Conservation (phyloP, 2,329 filamentous ascomycete species). For the Sporothrix sp. region DNA sequence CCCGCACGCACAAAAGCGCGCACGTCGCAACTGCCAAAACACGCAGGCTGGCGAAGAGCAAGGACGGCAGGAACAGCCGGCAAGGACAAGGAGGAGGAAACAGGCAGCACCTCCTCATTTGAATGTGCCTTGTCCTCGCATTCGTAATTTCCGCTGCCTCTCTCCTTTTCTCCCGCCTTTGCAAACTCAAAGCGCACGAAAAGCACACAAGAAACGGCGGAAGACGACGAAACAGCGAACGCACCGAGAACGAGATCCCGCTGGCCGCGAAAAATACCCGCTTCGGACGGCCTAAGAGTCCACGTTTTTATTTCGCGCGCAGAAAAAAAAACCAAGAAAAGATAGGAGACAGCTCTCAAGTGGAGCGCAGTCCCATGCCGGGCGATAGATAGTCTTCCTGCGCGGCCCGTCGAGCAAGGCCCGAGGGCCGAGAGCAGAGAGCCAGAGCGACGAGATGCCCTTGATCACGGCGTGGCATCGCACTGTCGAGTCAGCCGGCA, state of each 20-base stretch:
- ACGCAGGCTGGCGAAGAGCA: neutral
- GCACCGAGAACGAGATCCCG: no score
- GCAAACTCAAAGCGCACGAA: neutral
- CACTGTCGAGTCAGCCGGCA: no score
- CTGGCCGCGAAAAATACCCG: no score
- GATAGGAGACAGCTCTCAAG: neutral
- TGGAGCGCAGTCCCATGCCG: conserved; percentile 3
- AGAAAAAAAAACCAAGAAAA: neutral
- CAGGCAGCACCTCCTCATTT: conserved; percentile 6
- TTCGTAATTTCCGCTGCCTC: neutral
- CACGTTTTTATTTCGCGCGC: neutral
- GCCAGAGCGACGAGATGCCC: no score
- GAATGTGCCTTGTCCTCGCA: neutral
- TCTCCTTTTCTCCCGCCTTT: neutral
- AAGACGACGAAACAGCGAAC: no score
- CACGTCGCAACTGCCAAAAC: neutral
- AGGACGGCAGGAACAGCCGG: neutral
- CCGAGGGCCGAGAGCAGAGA: neutral
- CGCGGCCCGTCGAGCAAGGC: neutral
- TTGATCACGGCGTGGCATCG: no score
- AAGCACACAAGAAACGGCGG: neutral
- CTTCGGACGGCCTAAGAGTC: no score
- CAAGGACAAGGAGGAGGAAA: neutral
- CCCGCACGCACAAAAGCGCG: conserved; percentile 8
- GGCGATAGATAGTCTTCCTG: neutral